These are phyloP conservation scores for Stephania japonica DNA, from an alignment of 164 flowering plant species.

Conservation along the genomic window DNA sequence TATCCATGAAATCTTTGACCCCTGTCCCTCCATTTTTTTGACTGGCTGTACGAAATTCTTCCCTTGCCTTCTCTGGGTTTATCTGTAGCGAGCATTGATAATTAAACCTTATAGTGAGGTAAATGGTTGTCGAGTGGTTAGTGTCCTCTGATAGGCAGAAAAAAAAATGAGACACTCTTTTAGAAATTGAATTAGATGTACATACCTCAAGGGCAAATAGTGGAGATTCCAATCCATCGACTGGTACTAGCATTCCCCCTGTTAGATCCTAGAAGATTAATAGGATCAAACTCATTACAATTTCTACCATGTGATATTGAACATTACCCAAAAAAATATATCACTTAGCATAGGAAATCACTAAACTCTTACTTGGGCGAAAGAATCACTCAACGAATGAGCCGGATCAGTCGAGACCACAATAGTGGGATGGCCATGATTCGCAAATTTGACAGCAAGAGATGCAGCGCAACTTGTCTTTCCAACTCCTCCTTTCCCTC, in stretches of 20 bases:
- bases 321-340: neutral
- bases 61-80: conserved; percentile 92
- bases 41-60: conserved; percentile 69
- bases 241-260: conserved; percentile 82
- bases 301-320: neutral
- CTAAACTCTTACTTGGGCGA: conserved; percentile 58
- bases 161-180: neutral
- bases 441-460: conserved; percentile 90
- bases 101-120: neutral
- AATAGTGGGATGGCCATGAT: conserved; percentile 77
- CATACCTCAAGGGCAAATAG: conserved; percentile 92
- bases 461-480: conserved; percentile 98
- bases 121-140: conserved; percentile 1
- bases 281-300: neutral
- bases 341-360: neutral
- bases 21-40: conserved; percentile 79
- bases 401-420: conserved; percentile 99
- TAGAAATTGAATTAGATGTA: neutral
- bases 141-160: neutral
- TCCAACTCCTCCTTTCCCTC: conserved; percentile 98
- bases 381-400: conserved; percentile 96
- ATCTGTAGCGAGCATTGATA: conserved; percentile 36
- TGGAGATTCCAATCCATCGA: conserved; percentile 81
- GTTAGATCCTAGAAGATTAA: conserved; percentile 58
- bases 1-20: conserved; percentile 89